Evolutionary conservation across 805 yeast genomes (phyloP).

Genomic region (Lachancea dasiensis): DNA sequence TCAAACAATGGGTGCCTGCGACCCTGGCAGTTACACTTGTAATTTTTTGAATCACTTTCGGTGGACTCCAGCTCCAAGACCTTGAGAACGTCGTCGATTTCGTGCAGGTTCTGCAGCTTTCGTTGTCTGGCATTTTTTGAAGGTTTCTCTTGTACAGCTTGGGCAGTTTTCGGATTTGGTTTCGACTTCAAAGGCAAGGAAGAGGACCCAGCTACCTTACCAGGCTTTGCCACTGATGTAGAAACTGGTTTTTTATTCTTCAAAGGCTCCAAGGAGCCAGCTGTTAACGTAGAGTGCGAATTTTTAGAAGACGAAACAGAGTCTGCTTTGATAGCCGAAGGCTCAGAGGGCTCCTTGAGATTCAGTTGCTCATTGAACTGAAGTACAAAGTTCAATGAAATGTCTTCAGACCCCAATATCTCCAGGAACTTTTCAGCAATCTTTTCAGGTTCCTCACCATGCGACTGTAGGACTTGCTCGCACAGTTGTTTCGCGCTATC

Average conservation of each 20-base stretch:
- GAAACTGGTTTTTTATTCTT: neutral
- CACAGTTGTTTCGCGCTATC: conserved; percentile 25
- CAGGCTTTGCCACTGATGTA: neutral
- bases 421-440: conserved; percentile 29
- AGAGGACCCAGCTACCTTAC: too few relatives aligned
- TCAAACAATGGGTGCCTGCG: conserved; percentile 82
- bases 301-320: neutral
- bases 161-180: neutral
- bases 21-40: conserved; percentile 77
- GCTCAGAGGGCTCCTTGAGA: conserved; percentile 5
- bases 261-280: conserved; percentile 1
- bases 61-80: conserved; percentile 41
- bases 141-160: conserved; percentile 1
- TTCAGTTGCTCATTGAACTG: conserved; percentile 24
- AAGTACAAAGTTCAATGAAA: conserved; percentile 28
- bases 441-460: conserved; percentile 18
- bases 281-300: neutral
- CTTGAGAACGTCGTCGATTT: conserved; percentile 56
- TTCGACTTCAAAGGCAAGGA: neutral
- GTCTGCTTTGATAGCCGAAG: neutral
- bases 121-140: conserved; percentile 21
- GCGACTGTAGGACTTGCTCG: conserved; percentile 23
- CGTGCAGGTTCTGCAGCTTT: conserved; percentile 52
- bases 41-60: conserved; percentile 18
- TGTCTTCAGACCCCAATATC: conserved; percentile 30